Conservation (phyloP, 352 stramenopile genomes). For the Phytophthora hibernalis region DNA sequence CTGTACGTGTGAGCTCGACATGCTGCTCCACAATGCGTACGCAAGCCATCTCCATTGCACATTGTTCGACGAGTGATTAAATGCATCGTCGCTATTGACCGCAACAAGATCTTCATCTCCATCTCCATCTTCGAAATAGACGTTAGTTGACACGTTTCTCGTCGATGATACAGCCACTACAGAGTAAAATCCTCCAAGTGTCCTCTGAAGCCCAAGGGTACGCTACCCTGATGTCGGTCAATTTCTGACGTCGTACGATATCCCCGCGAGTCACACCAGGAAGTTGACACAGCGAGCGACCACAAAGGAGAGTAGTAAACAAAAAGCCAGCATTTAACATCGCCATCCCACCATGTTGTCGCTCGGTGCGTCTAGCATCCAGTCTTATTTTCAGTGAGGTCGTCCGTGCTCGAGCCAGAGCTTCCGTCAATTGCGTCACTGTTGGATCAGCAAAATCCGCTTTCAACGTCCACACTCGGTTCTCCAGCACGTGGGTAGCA, state of each 20-base stretch:
- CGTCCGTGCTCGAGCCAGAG: neutral
- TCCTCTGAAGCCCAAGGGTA: neutral
- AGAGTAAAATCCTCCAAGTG: neutral
- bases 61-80: neutral
- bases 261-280: neutral
- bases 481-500: neutral
- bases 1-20: neutral
- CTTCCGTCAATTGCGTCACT: neutral
- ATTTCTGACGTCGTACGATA: neutral
- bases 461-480: neutral
- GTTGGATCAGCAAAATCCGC: neutral
- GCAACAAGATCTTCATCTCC: neutral
- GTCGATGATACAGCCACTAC: neutral
- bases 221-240: neutral
- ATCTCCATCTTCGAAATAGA: neutral
- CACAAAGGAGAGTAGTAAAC: neutral
- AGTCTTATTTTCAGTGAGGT: neutral
- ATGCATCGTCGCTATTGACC: neutral
- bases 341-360: neutral
- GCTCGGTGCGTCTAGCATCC: neutral
- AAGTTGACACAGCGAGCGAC: neutral
- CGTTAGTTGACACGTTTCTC: neutral
- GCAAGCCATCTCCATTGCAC: neutral
- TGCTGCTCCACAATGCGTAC: neutral
- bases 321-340: neutral